Conservation (phyloP, 129 eudicot genomes). For the Lactuca sativa region DNA sequence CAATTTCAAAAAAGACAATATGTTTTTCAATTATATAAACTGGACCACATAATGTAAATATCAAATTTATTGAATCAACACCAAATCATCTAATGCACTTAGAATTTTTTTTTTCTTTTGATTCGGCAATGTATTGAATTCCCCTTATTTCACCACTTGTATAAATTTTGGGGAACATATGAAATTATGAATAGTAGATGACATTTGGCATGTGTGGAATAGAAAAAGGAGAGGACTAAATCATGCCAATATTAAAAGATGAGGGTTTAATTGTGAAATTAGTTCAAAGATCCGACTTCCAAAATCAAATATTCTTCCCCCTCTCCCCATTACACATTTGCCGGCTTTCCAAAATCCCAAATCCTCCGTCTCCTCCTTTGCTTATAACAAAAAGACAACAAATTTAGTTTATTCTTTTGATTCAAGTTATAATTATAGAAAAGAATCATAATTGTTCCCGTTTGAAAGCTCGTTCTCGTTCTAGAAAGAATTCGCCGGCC, state of each 20-base stretch:
- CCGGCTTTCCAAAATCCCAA: constrained; percentile 31
- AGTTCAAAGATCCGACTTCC: neutral
- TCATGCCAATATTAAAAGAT: neutral
- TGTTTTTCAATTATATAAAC: no score
- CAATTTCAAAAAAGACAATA: neutral
- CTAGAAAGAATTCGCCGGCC: constrained; percentile 22
- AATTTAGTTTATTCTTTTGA: neutral
- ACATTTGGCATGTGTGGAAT: neutral
- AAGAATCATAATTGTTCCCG: neutral
- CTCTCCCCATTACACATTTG: constrained; percentile 23
- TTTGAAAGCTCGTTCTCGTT: neutral
- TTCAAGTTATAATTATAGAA: constrained; percentile 4
- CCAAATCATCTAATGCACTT: neutral
- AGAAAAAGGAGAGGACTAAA: constrained; percentile 16
- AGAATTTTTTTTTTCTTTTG: neutral
- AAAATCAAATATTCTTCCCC: constrained; percentile 33
- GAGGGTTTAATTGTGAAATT: neutral
- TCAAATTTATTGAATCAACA: neutral
- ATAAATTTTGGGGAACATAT: neutral
- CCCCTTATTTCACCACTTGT: neutral
- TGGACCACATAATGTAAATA: no score
- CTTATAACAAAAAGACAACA: neutral
- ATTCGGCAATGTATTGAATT: neutral
- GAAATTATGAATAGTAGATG: neutral
- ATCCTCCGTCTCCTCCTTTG: constrained; percentile 15